These are phyloP conservation scores for Verbena officinalis DNA, from an alignment of 257 asterid species.

Conservation along the genomic window DNA sequence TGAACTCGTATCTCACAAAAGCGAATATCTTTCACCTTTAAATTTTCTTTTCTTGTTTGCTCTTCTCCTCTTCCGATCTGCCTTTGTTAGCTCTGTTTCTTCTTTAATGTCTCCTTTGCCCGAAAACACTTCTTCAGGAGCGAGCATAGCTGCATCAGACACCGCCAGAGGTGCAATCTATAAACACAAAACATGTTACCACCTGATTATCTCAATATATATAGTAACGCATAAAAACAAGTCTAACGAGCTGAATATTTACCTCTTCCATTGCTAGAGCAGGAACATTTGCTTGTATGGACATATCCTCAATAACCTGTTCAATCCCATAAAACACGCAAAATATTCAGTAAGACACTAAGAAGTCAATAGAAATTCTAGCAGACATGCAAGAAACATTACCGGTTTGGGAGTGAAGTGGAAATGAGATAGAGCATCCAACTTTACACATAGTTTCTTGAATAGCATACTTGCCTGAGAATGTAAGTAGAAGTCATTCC, in stretches of 20 bases:
- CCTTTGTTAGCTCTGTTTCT: slow-evolving; percentile 83
- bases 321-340: slow-evolving; percentile 23
- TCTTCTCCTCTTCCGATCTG: slow-evolving; percentile 88
- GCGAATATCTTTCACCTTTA: slow-evolving; percentile 53
- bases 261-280: slow-evolving; percentile 99
- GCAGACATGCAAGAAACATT: slow-evolving; percentile 29
- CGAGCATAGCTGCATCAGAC: slow-evolving; percentile 98
- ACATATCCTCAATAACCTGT: slow-evolving; percentile 94
- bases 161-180: slow-evolving; percentile 95
- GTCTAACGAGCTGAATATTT: neutral
- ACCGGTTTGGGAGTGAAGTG: slow-evolving; percentile 98
- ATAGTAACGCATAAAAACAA: neutral
- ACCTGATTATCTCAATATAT: neutral
- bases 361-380: neutral
- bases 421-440: slow-evolving; percentile 98
- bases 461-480: slow-evolving; percentile 72
- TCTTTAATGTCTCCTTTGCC: slow-evolving; percentile 95
- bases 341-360: slow-evolving; percentile 14
- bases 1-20: neutral
- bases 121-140: slow-evolving; percentile 94
- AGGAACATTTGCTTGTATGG: slow-evolving; percentile 91
- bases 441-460: slow-evolving; percentile 87
- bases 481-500: slow-evolving; percentile 11
- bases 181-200: slow-evolving; percentile 25
- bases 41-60: slow-evolving; percentile 86